Evolutionary conservation across 805 yeast species (phyloP).

Genomic region (Nakazawaea ambrosiae): DNA sequence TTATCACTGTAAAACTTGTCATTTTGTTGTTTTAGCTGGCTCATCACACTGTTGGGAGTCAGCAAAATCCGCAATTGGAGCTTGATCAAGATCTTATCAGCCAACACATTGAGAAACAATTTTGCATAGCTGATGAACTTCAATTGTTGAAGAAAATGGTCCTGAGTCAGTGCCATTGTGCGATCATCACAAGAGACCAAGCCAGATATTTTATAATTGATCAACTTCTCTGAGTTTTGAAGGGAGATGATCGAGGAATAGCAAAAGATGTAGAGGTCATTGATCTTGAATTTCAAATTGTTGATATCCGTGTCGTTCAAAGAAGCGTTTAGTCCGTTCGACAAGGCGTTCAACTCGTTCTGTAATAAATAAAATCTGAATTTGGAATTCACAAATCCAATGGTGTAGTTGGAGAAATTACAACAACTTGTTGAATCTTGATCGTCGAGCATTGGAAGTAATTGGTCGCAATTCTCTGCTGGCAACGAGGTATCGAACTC

Average conservation of each 20-base stretch:
- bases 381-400: conserved; percentile 17
- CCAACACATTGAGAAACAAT: conserved; percentile 42
- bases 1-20: conserved; percentile 4
- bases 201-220: not conserved
- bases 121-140: conserved; percentile 41
- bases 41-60: conserved; percentile 12
- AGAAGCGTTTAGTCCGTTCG: conserved; percentile 41
- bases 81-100: conserved; percentile 44
- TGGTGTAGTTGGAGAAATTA: conserved; percentile 12
- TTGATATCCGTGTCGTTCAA: conserved; percentile 33
- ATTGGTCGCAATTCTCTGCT: conserved; percentile 14
- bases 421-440: not conserved
- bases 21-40: conserved; percentile 4
- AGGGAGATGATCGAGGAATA: conserved; percentile 38
- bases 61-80: conserved; percentile 30
- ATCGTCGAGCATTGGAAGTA: not conserved
- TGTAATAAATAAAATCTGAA: conserved; percentile 34
- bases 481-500: conserved; percentile 22
- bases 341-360: conserved; percentile 44
- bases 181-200: not conserved
- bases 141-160: conserved; percentile 22
- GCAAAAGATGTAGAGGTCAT: conserved; percentile 42
- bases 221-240: conserved; percentile 18
- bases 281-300: conserved; percentile 39
- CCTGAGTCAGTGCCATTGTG: not conserved